phyloP scores from a whole-genome alignment of 139 green algal genomes.

The Ostreobium quekettii region DNA sequence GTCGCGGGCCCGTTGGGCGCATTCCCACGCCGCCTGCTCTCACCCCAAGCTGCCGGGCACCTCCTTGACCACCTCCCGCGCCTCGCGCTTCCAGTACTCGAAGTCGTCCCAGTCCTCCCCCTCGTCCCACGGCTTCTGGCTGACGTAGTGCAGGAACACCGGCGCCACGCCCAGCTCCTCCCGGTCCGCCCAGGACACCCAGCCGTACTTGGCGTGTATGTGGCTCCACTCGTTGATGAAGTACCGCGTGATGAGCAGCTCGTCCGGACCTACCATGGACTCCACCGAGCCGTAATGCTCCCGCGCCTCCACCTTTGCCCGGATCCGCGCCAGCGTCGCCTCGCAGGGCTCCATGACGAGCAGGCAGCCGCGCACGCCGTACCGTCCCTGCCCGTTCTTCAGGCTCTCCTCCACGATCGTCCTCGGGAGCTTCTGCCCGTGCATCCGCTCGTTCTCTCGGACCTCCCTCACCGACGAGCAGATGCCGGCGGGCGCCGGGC shows the following conservation, averaged over 20 bases:
- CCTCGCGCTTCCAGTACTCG: slow-evolving; percentile 15
- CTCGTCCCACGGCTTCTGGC: slow-evolving; percentile 18
- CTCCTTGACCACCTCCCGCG: background rate
- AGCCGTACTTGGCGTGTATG: slow-evolving; percentile 16
- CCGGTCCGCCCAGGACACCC: slow-evolving; percentile 16
- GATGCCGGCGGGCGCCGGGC: slow-evolving; percentile 13
- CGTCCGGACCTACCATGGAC: slow-evolving; percentile 15
- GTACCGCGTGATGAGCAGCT: slow-evolving; percentile 8
- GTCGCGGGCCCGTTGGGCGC: too few species aligned
- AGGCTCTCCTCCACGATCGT: background rate
- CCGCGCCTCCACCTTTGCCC: background rate
- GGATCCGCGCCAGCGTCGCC: background rate
- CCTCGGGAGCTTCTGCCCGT: background rate
- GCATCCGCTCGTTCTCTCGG: background rate
- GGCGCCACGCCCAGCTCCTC: slow-evolving; percentile 4
- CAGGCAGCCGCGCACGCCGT: slow-evolving; percentile 11
- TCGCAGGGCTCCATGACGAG: slow-evolving; percentile 2
- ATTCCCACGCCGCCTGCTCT: background rate
- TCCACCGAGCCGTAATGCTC: slow-evolving; percentile 6
- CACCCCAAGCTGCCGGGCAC: background rate
- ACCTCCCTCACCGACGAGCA: slow-evolving; percentile 9
- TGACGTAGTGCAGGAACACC: slow-evolving; percentile 15
- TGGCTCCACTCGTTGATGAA: slow-evolving; percentile 4
- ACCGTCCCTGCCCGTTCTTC: slow-evolving; percentile 12
- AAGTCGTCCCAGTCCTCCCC: slow-evolving; percentile 13